phyloP scores from a whole-genome alignment of 73 alveolate species.

The Paramecium bursaria region DNA sequence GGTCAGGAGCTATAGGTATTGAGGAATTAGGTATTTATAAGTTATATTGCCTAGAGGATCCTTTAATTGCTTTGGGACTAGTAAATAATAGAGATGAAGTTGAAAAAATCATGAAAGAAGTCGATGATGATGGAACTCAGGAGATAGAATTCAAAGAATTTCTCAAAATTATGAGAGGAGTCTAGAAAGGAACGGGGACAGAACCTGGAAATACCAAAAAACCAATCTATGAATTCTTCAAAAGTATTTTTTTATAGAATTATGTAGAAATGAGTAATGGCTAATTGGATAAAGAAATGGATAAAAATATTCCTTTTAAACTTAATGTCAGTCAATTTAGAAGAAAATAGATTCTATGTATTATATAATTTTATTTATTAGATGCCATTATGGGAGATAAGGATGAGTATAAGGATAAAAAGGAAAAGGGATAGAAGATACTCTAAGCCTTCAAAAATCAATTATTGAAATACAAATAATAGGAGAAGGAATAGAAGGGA shows the following conservation, averaged over 20 bases:
- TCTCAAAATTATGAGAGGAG: slow-evolving; percentile 88
- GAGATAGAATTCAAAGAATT: slow-evolving; percentile 92
- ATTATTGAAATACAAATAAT: slow-evolving; percentile 56
- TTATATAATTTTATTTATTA: background rate
- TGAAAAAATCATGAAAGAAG: slow-evolving; percentile 78
- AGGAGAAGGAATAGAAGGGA: slow-evolving; percentile 62
- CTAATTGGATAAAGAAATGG: slow-evolving; percentile 64
- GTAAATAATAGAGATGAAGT: slow-evolving; percentile 90
- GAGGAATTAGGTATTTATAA: too few species aligned
- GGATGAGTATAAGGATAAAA: slow-evolving; percentile 56
- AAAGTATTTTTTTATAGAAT: slow-evolving; percentile 58
- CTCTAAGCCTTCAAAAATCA: slow-evolving; percentile 65
- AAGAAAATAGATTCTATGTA: slow-evolving; percentile 73
- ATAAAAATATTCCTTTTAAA: slow-evolving; percentile 70
- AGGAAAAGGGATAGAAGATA: slow-evolving; percentile 68
- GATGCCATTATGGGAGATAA: slow-evolving; percentile 71
- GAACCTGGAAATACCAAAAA: slow-evolving; percentile 65
- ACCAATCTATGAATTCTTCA: slow-evolving; percentile 75
- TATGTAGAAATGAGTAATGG: slow-evolving; percentile 70
- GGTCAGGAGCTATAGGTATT: slow-evolving; percentile 89
- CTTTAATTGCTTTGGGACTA: slow-evolving; percentile 92
- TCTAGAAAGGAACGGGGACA: slow-evolving; percentile 69
- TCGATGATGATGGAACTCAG: slow-evolving; percentile 92
- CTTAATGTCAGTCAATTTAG: slow-evolving; percentile 73
- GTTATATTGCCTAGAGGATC: too few species aligned